Conservation (phyloP, 2,329 filamentous ascomycete species). For the Ceratocystis albifundus region DNA sequence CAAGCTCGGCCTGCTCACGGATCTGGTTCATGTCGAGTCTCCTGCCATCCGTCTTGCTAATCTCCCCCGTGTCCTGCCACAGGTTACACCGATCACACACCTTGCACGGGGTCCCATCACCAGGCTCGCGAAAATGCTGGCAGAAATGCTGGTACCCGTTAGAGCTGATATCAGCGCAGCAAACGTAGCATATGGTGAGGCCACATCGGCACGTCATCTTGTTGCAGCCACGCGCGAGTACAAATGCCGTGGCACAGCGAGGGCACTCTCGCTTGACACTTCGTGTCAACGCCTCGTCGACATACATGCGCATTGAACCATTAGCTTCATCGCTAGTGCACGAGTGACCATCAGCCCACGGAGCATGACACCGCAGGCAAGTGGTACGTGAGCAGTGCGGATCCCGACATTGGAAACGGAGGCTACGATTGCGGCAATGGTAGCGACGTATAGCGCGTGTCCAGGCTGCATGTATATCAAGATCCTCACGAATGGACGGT, state of each 20-base stretch:
- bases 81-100: slow-evolving; percentile 75
- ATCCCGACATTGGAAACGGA: slow-evolving; percentile 66
- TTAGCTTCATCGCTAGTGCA: slow-evolving; percentile 75
- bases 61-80: slow-evolving; percentile 60
- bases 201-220: slow-evolving; percentile 93
- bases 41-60: slow-evolving; percentile 43
- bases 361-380: slow-evolving; percentile 70
- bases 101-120: slow-evolving; percentile 49
- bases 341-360: slow-evolving; percentile 78
- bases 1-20: not conserved
- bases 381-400: slow-evolving; percentile 57
- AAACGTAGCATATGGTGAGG: slow-evolving; percentile 97
- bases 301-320: slow-evolving; percentile 60
- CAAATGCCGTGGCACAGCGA: slow-evolving; percentile 78
- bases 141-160: slow-evolving; percentile 92
- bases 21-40: slow-evolving; percentile 25
- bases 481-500: not conserved
- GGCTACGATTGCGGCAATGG: slow-evolving; percentile 57
- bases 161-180: slow-evolving; percentile 60
- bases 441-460: slow-evolving; percentile 52
- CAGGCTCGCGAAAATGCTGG: slow-evolving; percentile 80
- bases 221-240: slow-evolving; percentile 91
- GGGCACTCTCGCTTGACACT: slow-evolving; percentile 94
- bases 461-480: slow-evolving; percentile 37
- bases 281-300: slow-evolving; percentile 86